Base-by-base conservation (phyloP, 2,329 filamentous ascomycete species). In the Penicillium griseofulvum region DNA sequence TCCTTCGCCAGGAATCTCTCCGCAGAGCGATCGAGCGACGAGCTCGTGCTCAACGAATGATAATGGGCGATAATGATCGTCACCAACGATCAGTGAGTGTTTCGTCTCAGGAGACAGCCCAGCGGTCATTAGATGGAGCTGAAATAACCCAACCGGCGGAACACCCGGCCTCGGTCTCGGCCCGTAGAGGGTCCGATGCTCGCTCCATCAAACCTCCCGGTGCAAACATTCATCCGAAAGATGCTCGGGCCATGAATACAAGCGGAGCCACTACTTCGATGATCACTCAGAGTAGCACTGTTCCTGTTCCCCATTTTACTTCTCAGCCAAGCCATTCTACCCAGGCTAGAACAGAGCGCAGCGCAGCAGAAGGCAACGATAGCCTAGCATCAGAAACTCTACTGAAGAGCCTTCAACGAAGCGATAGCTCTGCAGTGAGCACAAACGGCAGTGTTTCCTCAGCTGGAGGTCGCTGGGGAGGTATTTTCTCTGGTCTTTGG, bases 401-500 rank as follows among this genome's bases (percentile, higher is more conserved):
- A 26, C 74, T 82, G 57, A 77, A 80, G 51, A 83, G 77, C 29
- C 66, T 85, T 46, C 77, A 80, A 49, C 74, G 81, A 63, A 81
- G 79, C 52, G 77, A 81, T 54, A 83, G 76, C 50, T 80, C 78
- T 8, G 73, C 76, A 37, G 66, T 71, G 11, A 78, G 75, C 56
- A 74, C 74, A 46, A 70, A 74, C 45, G 78, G 76, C 54, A 78
- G 75, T 49, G 73, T 79, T 22, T 78, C 79, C 19, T 75, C 75
- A 31, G 71, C 75, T 4, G 65, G 68, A 47, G 81, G 79, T 53
- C 78, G 78, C 33, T 85, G 82, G 83, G 80, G 81, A 19, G 81
- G 78, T 33, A 71, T 85, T 44, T 78, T 83, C 61, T 83, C 80
- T 54, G 77, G 77, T 2, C 76, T 85, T 54, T 85, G 83, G 83